Base-by-base conservation (phyloP, 345 rosid species). In the Corymbia maculata region DNA sequence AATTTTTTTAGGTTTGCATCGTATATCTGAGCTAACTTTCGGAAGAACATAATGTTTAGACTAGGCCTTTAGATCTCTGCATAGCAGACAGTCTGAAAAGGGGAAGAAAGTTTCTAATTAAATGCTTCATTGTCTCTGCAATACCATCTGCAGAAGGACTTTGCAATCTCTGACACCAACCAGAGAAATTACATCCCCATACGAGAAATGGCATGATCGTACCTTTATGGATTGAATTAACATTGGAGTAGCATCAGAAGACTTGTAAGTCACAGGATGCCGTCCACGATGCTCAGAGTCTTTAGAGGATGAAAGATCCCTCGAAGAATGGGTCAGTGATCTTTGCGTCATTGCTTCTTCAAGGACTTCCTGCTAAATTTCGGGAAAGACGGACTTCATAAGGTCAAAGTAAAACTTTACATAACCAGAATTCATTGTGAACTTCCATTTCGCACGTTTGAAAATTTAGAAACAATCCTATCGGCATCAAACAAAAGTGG, bases 191-290 rank as follows among this genome's bases (percentile, higher is more conserved):
- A 68, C 45, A 32, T 68, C 19, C 11, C 19, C 11, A 2, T 9
- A 8, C 1, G 2, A 68, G 24, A 68, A 32, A 70, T 32, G 24
- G 11, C 21, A 2, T 52, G 36, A 19, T 49, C 8, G 24, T 94
- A 97, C 97, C 98, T 94, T 96, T 88, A 97, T 97, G 59, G 96
- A 95, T 89, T 93, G 91, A 86, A 97, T 88, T 61, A 97, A 95
- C 87, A 13, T 49, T 61, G 94, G 93, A 90, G 98, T 94, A 86
- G 98, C 99, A 91, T 95, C 99, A 26, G 97, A 92, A 91, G 90
- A 94, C 93, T 97, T 94, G 85, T 96, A 96, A 61, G 96, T 95
- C 86, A 94, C 93, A 86, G 96, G 99, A 93, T 94, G 99, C 99
- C 99, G 97, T 88, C 98, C 98, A 26, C 95, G 96, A 88, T 96